These are phyloP conservation scores for Casuarina glauca DNA, from an alignment of 306 rosid genomes.

Conservation along the genomic window DNA sequence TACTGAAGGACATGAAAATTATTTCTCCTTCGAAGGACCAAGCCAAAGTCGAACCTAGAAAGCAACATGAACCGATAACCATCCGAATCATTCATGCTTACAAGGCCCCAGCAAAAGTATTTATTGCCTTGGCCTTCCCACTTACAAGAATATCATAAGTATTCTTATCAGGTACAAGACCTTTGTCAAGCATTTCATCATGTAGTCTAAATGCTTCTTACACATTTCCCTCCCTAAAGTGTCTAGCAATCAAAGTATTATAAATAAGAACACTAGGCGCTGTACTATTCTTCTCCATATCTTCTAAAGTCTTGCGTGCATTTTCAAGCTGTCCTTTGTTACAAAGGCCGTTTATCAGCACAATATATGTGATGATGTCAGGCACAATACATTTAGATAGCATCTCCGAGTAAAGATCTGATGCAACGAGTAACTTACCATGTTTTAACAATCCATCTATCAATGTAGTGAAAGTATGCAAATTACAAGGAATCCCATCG, in stretches of 20 bases:
- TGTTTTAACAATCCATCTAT: constrained; percentile 58
- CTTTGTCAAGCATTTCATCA: constrained; percentile 85
- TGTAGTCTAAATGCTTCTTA: constrained; percentile 71
- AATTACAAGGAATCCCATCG: constrained; percentile 58
- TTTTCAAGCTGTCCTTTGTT: constrained; percentile 60
- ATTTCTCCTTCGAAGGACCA: background rate
- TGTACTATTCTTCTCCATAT: constrained; percentile 46
- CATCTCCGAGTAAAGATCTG: constrained; percentile 75
- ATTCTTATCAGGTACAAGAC: constrained; percentile 60
- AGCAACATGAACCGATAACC: constrained; percentile 5
- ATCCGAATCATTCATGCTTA: background rate
- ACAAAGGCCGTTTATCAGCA: constrained; percentile 62
- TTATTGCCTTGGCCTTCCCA: constrained; percentile 50
- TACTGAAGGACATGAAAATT: background rate
- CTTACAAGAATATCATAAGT: constrained; percentile 68
- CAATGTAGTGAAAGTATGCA: constrained; percentile 60
- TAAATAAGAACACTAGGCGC: constrained; percentile 62
- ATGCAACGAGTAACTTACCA: constrained; percentile 51
- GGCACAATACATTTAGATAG: constrained; percentile 64
- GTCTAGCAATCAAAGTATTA: constrained; percentile 63
- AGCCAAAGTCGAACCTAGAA: background rate
- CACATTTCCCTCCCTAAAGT: constrained; percentile 68
- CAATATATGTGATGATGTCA: constrained; percentile 47
- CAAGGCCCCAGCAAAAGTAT: constrained; percentile 21
- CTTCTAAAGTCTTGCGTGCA: constrained; percentile 56